Percentiles rank a stretch among this genome's conserved stretches.
phyloP scores from a whole-genome alignment of 169 alveolate species.

The Plasmodium adleri region DNA sequence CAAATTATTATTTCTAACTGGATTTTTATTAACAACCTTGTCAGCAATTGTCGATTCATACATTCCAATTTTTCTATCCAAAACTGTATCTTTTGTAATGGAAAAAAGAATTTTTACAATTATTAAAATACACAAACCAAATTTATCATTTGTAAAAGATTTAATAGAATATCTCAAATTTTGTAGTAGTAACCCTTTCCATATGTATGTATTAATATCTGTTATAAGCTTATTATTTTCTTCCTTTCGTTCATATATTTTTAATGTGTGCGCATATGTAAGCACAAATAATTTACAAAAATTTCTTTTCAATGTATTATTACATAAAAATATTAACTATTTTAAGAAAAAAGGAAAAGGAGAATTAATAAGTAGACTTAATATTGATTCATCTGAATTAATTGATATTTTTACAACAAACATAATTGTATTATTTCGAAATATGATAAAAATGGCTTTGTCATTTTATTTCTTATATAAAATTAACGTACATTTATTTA shows the following conservation, averaged over 20 bases:
- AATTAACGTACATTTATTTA: slow-evolving; percentile 47
- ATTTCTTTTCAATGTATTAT: slow-evolving; percentile 39
- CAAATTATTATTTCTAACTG: slow-evolving; percentile 35
- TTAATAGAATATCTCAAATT: slow-evolving; percentile 7
- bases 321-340: slow-evolving; percentile 35
- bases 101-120: neutral
- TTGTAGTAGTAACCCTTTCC: slow-evolving; percentile 20
- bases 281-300: slow-evolving; percentile 61
- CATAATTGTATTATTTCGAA: slow-evolving; percentile 43
- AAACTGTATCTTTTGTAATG: slow-evolving; percentile 52
- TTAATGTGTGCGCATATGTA: slow-evolving; percentile 64
- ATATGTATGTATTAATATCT: slow-evolving; percentile 35
- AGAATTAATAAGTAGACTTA: slow-evolving; percentile 65
- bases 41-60: slow-evolving; percentile 70
- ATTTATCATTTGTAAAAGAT: slow-evolving; percentile 15
- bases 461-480: slow-evolving; percentile 68
- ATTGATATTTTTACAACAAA: slow-evolving; percentile 71
- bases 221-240: slow-evolving; percentile 45
- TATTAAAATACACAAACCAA: neutral
- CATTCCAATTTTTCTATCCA: slow-evolving; percentile 65
- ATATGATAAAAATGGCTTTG: slow-evolving; percentile 46
- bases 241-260: slow-evolving; percentile 42
- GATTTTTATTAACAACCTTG: slow-evolving; percentile 43
- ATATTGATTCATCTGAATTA: slow-evolving; percentile 56
- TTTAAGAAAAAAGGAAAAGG: slow-evolving; percentile 66